Percentiles rank a stretch among this genome's conserved stretches.
phyloP scores from a whole-genome alignment of 83 land plant genomes.

The Isoetes engelmannii region DNA sequence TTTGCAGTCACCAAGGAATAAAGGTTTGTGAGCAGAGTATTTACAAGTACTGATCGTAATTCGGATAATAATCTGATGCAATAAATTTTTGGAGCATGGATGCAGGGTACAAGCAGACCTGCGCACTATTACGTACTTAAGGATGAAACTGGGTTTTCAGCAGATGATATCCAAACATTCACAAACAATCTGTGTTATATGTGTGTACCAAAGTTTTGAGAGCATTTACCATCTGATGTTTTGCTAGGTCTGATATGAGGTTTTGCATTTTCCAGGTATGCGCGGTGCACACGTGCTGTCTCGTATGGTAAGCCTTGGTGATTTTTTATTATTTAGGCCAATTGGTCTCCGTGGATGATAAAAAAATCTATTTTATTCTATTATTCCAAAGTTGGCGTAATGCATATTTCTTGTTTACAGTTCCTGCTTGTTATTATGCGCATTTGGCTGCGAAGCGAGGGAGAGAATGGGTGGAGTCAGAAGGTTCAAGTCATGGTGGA shows the following conservation, averaged over 20 bases:
- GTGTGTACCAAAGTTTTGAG: background rate
- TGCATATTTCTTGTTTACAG: background rate
- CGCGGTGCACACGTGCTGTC: slow-evolving; percentile 7
- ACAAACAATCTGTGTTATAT: slow-evolving; percentile 22
- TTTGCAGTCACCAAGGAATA: slow-evolving; percentile 28
- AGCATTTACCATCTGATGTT: no score
- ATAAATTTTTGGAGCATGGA: background rate
- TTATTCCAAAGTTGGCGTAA: background rate
- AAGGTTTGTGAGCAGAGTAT: slow-evolving; percentile 6
- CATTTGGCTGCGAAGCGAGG: slow-evolving; percentile 4
- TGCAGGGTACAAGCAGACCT: slow-evolving; percentile 30
- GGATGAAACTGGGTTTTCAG: slow-evolving; percentile 24
- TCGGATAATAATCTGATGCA: background rate
- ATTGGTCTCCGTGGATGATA: background rate
- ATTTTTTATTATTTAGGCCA: background rate
- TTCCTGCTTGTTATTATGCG: slow-evolving; percentile 4
- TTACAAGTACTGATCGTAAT: background rate
- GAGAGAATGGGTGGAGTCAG: slow-evolving; percentile 3
- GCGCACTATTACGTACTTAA: slow-evolving; percentile 26
- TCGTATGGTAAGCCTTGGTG: background rate
- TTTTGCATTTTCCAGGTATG: no score
- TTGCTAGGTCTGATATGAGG: no score
- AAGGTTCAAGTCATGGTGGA: background rate
- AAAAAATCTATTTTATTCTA: background rate
- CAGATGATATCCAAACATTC: slow-evolving; percentile 18